Conservation (phyloP, 768 basidiomycete genomes). For the Rhodotorula diobovata region DNA sequence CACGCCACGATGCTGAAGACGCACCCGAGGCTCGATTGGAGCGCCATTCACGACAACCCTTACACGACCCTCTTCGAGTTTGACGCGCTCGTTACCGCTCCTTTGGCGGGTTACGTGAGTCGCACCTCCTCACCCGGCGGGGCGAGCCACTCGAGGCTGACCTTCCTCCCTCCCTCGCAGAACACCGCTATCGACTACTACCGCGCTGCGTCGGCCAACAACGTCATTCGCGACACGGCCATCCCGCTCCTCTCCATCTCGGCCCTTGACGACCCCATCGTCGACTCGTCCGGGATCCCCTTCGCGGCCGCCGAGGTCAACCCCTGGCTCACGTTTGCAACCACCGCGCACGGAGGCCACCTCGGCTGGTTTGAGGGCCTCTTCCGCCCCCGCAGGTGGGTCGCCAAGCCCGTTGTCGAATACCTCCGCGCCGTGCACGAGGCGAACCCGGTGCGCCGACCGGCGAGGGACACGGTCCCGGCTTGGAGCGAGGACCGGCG, state of each 20-base stretch:
- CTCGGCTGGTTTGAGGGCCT: slow-evolving; percentile 64
- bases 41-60: slow-evolving; percentile 34
- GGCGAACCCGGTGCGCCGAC: slow-evolving; percentile 34
- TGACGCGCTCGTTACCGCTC: slow-evolving; percentile 49
- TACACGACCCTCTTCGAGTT: slow-evolving; percentile 48
- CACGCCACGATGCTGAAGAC: slow-evolving; percentile 25
- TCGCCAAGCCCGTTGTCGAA: slow-evolving; percentile 66
- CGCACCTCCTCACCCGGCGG: background rate
- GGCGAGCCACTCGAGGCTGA: background rate
- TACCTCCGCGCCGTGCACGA: slow-evolving; percentile 63
- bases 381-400: slow-evolving; percentile 54
- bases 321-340: slow-evolving; percentile 56
- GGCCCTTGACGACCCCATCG: slow-evolving; percentile 71
- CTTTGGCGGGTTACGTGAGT: slow-evolving; percentile 53
- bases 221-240: slow-evolving; percentile 56
- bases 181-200: slow-evolving; percentile 49
- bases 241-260: slow-evolving; percentile 74
- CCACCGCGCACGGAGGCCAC: slow-evolving; percentile 67
- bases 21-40: slow-evolving; percentile 27
- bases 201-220: slow-evolving; percentile 58
- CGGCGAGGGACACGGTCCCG: slow-evolving; percentile 16
- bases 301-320: slow-evolving; percentile 34
- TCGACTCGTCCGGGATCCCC: slow-evolving; percentile 54
- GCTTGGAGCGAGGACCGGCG: background rate
- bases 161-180: slow-evolving; percentile 1